Evolutionary conservation across 2,329 filamentous ascomycete genomes (phyloP).

Genomic region (Claviceps sp.): DNA sequence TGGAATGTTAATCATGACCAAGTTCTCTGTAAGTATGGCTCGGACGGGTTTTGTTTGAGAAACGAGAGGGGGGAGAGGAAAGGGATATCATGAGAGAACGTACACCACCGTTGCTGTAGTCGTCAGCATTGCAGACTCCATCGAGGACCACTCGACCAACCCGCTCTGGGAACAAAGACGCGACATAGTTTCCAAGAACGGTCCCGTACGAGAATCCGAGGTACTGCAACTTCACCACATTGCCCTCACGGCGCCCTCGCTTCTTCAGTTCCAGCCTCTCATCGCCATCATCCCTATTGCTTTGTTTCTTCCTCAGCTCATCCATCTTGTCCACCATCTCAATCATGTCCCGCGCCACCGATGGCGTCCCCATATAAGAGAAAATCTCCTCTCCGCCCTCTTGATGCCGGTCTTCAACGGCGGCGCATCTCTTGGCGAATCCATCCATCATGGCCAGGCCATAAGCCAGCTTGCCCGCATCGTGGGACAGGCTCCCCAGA

Average conservation of each 20-base stretch:
- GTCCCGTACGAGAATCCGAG: conserved; percentile 36
- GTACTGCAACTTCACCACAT: conserved; percentile 25
- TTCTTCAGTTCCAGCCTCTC: conserved; percentile 7
- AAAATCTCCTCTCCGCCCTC: conserved; percentile 15
- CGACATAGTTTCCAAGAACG: conserved; percentile 21
- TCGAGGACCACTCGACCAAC: conserved; percentile 29
- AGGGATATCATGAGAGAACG: conserved; percentile 6
- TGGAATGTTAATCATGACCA: too few relatives aligned
- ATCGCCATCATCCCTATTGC: background rate
- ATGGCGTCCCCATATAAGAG: conserved; percentile 22
- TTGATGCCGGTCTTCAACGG: conserved; percentile 3
- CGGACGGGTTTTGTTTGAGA: background rate
- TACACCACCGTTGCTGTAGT: conserved; percentile 20
- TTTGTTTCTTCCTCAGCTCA: conserved; percentile 15
- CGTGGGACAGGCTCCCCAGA: conserved; percentile 14
- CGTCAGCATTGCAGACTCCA: conserved; percentile 22
- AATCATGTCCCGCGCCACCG: conserved; percentile 29
- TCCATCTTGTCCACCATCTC: conserved; percentile 28
- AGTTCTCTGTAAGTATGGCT: too few relatives aligned
- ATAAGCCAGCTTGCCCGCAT: conserved; percentile 12
- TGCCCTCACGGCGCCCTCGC: conserved; percentile 1
- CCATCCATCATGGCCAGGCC: conserved; percentile 14
- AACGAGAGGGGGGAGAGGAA: background rate
- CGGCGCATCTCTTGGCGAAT: conserved; percentile 17
- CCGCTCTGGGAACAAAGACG: conserved; percentile 21